phyloP scores from a whole-genome alignment of 768 basidiomycete genomes.

The Plicaturopsis crispa region DNA sequence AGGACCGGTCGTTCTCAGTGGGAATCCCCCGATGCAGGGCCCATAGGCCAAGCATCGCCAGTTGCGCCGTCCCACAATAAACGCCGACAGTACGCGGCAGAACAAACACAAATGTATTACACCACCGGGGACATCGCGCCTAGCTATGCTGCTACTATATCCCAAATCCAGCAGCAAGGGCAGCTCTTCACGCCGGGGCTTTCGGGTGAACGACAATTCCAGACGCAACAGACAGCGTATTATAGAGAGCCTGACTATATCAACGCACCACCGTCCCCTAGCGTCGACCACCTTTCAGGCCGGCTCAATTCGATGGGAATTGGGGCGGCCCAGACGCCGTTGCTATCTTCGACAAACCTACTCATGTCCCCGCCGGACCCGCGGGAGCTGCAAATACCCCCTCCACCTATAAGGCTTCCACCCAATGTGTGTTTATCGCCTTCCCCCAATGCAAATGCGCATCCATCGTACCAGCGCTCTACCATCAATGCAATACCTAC shows the following conservation, averaged over 20 bases:
- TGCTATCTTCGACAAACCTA: slow-evolving; percentile 46
- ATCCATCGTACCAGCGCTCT: slow-evolving; percentile 48
- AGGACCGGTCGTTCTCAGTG: not conserved
- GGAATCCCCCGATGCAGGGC: not conserved
- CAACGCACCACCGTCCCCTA: slow-evolving; percentile 29
- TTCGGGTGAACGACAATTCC: slow-evolving; percentile 61
- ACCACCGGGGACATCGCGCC: slow-evolving; percentile 17
- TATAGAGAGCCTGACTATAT: not conserved
- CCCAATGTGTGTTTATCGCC: slow-evolving; percentile 63
- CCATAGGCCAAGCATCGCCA: not conserved
- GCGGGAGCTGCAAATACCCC: slow-evolving; percentile 38
- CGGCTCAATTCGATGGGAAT: slow-evolving; percentile 70
- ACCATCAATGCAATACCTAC: slow-evolving; percentile 53
- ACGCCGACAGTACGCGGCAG: slow-evolving; percentile 52
- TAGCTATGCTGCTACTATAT: slow-evolving; percentile 17
- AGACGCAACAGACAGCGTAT: slow-evolving; percentile 30
- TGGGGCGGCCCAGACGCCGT: slow-evolving; percentile 54
- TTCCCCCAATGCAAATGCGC: slow-evolving; percentile 43
- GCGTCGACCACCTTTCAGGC: slow-evolving; percentile 55
- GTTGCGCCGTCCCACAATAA: slow-evolving; percentile 13
- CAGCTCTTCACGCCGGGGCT: slow-evolving; percentile 88
- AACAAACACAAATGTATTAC: slow-evolving; percentile 46
- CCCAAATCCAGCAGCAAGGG: slow-evolving; percentile 27
- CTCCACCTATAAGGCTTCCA: slow-evolving; percentile 49
- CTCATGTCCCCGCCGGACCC: slow-evolving; percentile 54